Percentiles rank a stretch among this genome's conserved stretches.
These are phyloP conservation scores for Aspergillus bridgeri DNA, from an alignment of 495 filamentous ascomycete species.

Conservation along the genomic window DNA sequence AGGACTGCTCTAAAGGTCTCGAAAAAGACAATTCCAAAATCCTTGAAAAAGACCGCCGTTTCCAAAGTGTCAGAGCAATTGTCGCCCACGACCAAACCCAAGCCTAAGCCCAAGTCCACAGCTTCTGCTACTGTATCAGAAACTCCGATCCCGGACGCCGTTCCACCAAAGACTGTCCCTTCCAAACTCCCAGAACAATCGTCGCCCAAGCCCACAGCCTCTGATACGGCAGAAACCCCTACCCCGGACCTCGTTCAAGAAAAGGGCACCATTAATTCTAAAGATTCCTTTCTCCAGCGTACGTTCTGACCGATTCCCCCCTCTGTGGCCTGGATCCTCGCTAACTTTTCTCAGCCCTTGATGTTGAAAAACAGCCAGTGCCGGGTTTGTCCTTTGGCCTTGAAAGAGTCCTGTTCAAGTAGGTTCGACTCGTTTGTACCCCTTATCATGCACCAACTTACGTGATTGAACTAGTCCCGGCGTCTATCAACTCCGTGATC, in stretches of 20 bases:
- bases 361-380: conserved; percentile 55
- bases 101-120: too few species aligned
- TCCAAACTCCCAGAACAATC: too few species aligned
- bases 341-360: conserved; percentile 41
- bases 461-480: conserved; percentile 55
- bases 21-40: too few species aligned
- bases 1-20: too few species aligned
- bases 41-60: too few species aligned
- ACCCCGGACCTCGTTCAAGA: not conserved
- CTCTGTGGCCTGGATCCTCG: not conserved
- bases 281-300: conserved; percentile 19
- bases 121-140: too few species aligned
- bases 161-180: too few species aligned
- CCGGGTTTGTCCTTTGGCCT: conserved; percentile 74
- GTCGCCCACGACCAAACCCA: too few species aligned
- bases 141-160: too few species aligned
- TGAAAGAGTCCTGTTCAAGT: conserved; percentile 91
- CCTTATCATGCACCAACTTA: not conserved
- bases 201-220: too few species aligned
- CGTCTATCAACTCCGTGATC: conserved; percentile 87
- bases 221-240: too few species aligned
- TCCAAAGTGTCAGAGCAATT: too few species aligned
- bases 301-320: conserved; percentile 6
- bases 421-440: conserved; percentile 13
- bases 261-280: conserved; percentile 15